Evolutionary conservation across 805 yeast species (phyloP).

Genomic region (Kuraishia capsulata): DNA sequence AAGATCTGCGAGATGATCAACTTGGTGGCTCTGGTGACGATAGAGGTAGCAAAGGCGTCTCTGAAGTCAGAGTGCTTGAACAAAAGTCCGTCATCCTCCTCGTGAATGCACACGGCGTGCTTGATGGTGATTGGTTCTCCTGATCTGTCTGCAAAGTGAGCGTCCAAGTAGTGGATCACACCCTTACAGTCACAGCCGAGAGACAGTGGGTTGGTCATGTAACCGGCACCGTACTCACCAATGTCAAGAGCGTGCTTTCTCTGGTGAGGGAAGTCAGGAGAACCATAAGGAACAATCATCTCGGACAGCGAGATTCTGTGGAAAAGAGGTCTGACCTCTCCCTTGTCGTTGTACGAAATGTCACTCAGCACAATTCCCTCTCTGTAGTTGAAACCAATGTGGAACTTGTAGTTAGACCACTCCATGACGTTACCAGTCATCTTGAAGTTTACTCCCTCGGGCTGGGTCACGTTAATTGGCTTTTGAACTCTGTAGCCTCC

Average conservation of each 20-base stretch:
- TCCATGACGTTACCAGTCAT: slow-evolving; percentile 60
- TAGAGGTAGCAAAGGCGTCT: slow-evolving; percentile 66
- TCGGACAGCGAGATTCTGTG: slow-evolving; percentile 72
- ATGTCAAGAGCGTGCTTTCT: slow-evolving; percentile 82
- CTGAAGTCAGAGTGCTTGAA: slow-evolving; percentile 81
- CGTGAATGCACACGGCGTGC: slow-evolving; percentile 78
- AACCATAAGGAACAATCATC: slow-evolving; percentile 82
- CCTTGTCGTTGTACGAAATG: slow-evolving; percentile 67
- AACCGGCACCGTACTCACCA: slow-evolving; percentile 85
- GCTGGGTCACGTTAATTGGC: slow-evolving; percentile 68
- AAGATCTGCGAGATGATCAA: slow-evolving; percentile 72
- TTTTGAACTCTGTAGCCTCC: slow-evolving; percentile 57
- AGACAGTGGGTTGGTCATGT: slow-evolving; percentile 70
- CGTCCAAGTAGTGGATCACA: slow-evolving; percentile 75
- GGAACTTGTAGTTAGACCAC: slow-evolving; percentile 74
- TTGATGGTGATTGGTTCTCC: slow-evolving; percentile 67
- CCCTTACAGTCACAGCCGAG: slow-evolving; percentile 85
- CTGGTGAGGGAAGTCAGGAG: slow-evolving; percentile 73
- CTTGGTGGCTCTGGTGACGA: slow-evolving; percentile 68
- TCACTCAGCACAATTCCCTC: slow-evolving; percentile 78
- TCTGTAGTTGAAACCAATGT: slow-evolving; percentile 78
- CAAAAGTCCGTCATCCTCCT: slow-evolving; percentile 75
- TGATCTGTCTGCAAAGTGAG: slow-evolving; percentile 56
- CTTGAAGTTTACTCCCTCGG: slow-evolving; percentile 73
- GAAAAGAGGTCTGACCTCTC: slow-evolving; percentile 63